Percentiles rank a stretch among this genome's conserved stretches.
These are phyloP conservation scores for Penicillium polonicum DNA, from an alignment of 2,329 filamentous ascomycete species.

Conservation along the genomic window DNA sequence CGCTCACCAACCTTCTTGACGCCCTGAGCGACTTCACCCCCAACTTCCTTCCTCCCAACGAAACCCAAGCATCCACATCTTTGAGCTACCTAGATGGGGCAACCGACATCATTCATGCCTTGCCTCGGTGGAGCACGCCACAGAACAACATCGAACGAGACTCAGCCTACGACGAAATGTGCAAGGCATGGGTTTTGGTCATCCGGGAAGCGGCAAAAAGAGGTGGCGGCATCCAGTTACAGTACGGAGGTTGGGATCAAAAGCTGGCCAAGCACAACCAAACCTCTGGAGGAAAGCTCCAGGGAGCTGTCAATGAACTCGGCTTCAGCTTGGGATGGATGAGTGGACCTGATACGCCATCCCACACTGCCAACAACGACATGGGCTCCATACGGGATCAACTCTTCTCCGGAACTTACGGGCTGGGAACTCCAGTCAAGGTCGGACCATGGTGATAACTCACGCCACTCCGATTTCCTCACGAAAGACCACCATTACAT, in stretches of 20 bases:
- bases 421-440: slow-evolving; percentile 53
- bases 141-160: slow-evolving; percentile 91
- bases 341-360: slow-evolving; percentile 46
- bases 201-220: slow-evolving; percentile 88
- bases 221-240: slow-evolving; percentile 83
- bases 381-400: slow-evolving; percentile 55
- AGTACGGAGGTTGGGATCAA: slow-evolving; percentile 91
- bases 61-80: slow-evolving; percentile 78
- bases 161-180: slow-evolving; percentile 93
- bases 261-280: slow-evolving; percentile 84
- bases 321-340: slow-evolving; percentile 76
- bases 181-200: slow-evolving; percentile 87
- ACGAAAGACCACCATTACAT: slow-evolving; percentile 8
- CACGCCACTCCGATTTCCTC: slow-evolving; percentile 8
- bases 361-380: slow-evolving; percentile 37
- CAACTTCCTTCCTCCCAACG: slow-evolving; percentile 89
- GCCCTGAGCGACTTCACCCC: slow-evolving; percentile 92
- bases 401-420: slow-evolving; percentile 57
- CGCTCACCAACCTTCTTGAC: slow-evolving; percentile 76
- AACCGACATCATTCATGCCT: slow-evolving; percentile 82
- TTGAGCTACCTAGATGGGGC: slow-evolving; percentile 85
- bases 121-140: slow-evolving; percentile 88
- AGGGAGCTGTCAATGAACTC: slow-evolving; percentile 75
- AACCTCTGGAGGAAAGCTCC: slow-evolving; percentile 76
- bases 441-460: slow-evolving; percentile 55